Percentiles rank a stretch among this genome's conserved stretches.
Evolutionary conservation across 176 grass and related monocot species (phyloP).

Genomic region (Triticum urartu): DNA sequence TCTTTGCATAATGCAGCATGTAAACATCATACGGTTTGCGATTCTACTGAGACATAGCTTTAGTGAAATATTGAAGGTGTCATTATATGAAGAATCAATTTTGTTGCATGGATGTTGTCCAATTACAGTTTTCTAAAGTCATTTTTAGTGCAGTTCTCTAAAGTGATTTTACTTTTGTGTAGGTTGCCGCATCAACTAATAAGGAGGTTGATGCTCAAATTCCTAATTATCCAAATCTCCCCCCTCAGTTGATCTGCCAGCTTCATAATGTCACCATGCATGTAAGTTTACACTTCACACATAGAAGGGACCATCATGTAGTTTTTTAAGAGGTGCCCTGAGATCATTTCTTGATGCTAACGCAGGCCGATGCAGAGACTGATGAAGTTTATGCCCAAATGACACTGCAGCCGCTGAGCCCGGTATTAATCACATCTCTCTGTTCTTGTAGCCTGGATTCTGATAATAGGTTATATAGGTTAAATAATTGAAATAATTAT

Average conservation of each 20-base stretch:
- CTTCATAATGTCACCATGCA: conserved; percentile 99
- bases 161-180: conserved; percentile 17
- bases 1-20: background rate
- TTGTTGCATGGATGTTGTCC: background rate
- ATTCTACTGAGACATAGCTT: background rate
- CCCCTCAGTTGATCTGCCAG: conserved; percentile 92
- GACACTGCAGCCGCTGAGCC: conserved; percentile 86
- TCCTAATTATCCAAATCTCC: conserved; percentile 94
- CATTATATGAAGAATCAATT: background rate
- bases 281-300: conserved; percentile 50
- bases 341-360: conserved; percentile 19
- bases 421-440: conserved; percentile 45
- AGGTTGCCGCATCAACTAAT: conserved; percentile 94
- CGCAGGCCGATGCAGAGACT: conserved; percentile 86
- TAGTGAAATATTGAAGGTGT: background rate
- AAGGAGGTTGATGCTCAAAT: conserved; percentile 92
- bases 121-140: background rate
- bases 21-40: background rate
- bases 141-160: conserved; percentile 8
- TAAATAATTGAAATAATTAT: background rate
- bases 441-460: conserved; percentile 17
- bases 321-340: conserved; percentile 12
- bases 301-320: conserved; percentile 26
- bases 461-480: background rate
- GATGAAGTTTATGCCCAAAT: conserved; percentile 99